Evolutionary conservation across 2,329 filamentous ascomycete species (phyloP).

Genomic region (Aspergillus caelatus): DNA sequence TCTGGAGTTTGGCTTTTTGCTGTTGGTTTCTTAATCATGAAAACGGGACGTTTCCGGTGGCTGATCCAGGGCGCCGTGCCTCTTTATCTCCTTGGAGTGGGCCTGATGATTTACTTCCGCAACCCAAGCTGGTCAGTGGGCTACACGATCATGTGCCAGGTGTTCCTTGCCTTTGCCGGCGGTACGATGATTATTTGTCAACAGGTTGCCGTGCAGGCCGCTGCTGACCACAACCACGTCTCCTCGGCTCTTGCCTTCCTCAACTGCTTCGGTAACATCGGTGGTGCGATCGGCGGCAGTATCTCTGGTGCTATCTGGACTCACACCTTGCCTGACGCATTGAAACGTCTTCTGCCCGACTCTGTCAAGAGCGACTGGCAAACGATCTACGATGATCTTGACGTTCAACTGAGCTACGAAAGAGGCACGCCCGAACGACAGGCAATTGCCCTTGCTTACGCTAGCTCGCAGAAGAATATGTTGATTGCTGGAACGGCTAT

Average conservation of each 20-base stretch:
- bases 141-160: slow-evolving; percentile 57
- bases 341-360: slow-evolving; percentile 41
- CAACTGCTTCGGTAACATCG: slow-evolving; percentile 34
- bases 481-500: slow-evolving; percentile 33
- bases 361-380: slow-evolving; percentile 13
- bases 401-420: slow-evolving; percentile 31
- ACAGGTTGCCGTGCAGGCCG: slow-evolving; percentile 58
- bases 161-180: slow-evolving; percentile 57
- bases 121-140: slow-evolving; percentile 48
- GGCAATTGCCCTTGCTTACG: slow-evolving; percentile 49
- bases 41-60: slow-evolving; percentile 54
- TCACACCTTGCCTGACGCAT: slow-evolving; percentile 33
- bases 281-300: slow-evolving; percentile 33
- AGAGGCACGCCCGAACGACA: slow-evolving; percentile 41
- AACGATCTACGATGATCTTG: slow-evolving; percentile 16
- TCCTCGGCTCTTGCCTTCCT: slow-evolving; percentile 54
- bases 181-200: slow-evolving; percentile 55
- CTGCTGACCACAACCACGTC: slow-evolving; percentile 55
- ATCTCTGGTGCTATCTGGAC: slow-evolving; percentile 38
- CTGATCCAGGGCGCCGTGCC: slow-evolving; percentile 52
- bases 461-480: slow-evolving; percentile 45
- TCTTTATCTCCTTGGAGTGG: slow-evolving; percentile 51
- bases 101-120: slow-evolving; percentile 57
- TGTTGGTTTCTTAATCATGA: slow-evolving; percentile 54
- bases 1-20: slow-evolving; percentile 59